A percentile compares a stretch with the other conserved stretches of the same genome.
Conservation (phyloP, 2,329 filamentous ascomycete species). For the Dactylonectria macrodidyma region DNA sequence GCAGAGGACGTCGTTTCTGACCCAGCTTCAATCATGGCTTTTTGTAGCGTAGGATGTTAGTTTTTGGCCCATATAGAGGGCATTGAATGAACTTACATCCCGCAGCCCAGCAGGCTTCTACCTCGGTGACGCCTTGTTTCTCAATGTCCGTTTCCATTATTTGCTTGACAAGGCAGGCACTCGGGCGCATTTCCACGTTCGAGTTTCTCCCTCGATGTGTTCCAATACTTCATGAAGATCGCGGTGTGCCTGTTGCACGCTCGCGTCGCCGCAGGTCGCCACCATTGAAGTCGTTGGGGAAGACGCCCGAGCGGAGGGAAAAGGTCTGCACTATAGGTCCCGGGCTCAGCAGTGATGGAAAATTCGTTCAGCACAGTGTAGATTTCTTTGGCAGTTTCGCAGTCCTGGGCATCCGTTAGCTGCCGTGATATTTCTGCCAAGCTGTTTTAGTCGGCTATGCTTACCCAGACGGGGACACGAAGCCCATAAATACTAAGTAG, state of each 20-base stretch:
- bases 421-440: neutral
- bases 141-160: conserved; percentile 15
- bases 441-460: neutral
- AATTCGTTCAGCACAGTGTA: conserved; percentile 25
- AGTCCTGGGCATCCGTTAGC: conserved; percentile 4
- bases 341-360: conserved; percentile 17
- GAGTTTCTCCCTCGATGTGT: conserved; percentile 1
- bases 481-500: conserved; percentile 22
- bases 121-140: conserved; percentile 25
- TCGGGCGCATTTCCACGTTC: conserved; percentile 20
- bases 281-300: conserved; percentile 26
- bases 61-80: neutral
- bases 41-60: neutral
- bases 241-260: conserved; percentile 18
- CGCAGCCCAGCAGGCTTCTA: conserved; percentile 17
- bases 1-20: conserved; percentile 30
- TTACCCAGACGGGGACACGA: conserved; percentile 27
- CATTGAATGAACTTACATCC: conserved; percentile 12
- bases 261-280: conserved; percentile 11
- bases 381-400: conserved; percentile 14
- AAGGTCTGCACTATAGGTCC: conserved; percentile 19
- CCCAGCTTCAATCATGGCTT: conserved; percentile 32
- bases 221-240: conserved; percentile 26
- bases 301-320: conserved; percentile 19
- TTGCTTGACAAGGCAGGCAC: conserved; percentile 18